Evolutionary conservation across 2,329 filamentous ascomycete species (phyloP).

Genomic region (Apiospora phragmitis): DNA sequence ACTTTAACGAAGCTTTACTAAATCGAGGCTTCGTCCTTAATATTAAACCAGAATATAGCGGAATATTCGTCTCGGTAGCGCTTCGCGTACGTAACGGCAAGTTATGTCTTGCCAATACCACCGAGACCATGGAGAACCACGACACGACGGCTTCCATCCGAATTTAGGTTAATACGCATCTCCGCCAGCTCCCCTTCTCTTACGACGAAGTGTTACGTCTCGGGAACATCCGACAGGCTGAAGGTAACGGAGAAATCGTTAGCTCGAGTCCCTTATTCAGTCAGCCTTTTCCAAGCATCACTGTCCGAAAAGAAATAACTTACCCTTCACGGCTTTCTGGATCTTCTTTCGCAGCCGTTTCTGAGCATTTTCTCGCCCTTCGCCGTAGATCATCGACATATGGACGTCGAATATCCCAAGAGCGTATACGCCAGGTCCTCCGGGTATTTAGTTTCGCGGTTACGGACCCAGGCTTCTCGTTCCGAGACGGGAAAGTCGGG

Average conservation of each 20-base stretch:
- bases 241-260: constrained; percentile 30
- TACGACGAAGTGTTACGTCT: constrained; percentile 29
- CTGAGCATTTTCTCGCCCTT: constrained; percentile 17
- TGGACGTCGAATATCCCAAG: constrained; percentile 19
- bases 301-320: neutral
- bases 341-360: constrained; percentile 19
- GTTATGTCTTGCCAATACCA: constrained; percentile 41
- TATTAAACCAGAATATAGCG: constrained; percentile 45
- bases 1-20: constrained; percentile 19
- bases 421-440: constrained; percentile 20
- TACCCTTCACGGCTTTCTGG: neutral
- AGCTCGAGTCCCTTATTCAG: constrained; percentile 24
- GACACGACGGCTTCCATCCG: constrained; percentile 24
- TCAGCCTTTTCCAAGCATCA: constrained; percentile 13
- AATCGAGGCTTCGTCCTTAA: constrained; percentile 26
- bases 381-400: constrained; percentile 18
- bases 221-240: constrained; percentile 26
- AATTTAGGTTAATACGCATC: constrained; percentile 28
- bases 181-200: constrained; percentile 30
- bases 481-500: constrained; percentile 19
- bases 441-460: constrained; percentile 17
- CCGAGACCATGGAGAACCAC: constrained; percentile 20
- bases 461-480: constrained; percentile 15
- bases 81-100: constrained; percentile 38
- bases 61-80: constrained; percentile 35